phyloP scores from a whole-genome alignment of 139 green algal species.

The Monoraphidium neglectum region DNA sequence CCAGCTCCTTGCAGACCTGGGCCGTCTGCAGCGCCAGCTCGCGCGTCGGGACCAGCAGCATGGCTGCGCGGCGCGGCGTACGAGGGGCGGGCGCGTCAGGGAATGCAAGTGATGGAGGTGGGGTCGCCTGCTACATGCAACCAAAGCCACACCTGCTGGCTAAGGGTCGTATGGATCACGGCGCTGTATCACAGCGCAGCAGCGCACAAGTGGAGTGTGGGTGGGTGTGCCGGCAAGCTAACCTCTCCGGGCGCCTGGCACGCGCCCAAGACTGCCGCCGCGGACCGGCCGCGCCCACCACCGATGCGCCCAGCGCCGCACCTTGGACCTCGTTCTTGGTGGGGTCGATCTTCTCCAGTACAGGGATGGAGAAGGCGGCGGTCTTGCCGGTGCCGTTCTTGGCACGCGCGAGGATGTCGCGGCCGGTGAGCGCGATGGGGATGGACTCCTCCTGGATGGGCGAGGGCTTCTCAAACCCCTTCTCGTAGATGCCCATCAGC shows the following conservation, averaged over 20 bases:
- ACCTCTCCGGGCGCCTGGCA: no score
- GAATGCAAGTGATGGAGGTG: no score
- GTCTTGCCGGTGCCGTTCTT: constrained; percentile 99
- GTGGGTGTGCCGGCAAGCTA: no score
- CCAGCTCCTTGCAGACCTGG: constrained; percentile 97
- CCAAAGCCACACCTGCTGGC: no score
- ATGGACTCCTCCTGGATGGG: constrained; percentile 98
- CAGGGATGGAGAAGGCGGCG: constrained; percentile 97
- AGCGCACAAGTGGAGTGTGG: no score
- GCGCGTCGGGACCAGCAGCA: constrained; percentile 97
- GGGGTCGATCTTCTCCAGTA: constrained; percentile 94
- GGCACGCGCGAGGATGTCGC: constrained; percentile 97
- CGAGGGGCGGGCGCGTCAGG: not conserved
- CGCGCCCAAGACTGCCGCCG: no score
- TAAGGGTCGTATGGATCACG: no score
- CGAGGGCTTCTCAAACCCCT: constrained; percentile 93
- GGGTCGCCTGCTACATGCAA: no score
- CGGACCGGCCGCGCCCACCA: no score
- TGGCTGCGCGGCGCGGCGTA: constrained; percentile 59
- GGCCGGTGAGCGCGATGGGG: constrained; percentile 95
- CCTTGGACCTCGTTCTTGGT: constrained; percentile 92
- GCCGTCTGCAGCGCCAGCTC: constrained; percentile 98
- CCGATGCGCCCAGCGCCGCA: constrained; percentile 30
- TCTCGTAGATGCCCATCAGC: constrained; percentile 99
- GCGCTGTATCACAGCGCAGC: no score